These are phyloP conservation scores for Penstemon newberryi DNA, from an alignment of 257 asterid genomes.

Conservation along the genomic window DNA sequence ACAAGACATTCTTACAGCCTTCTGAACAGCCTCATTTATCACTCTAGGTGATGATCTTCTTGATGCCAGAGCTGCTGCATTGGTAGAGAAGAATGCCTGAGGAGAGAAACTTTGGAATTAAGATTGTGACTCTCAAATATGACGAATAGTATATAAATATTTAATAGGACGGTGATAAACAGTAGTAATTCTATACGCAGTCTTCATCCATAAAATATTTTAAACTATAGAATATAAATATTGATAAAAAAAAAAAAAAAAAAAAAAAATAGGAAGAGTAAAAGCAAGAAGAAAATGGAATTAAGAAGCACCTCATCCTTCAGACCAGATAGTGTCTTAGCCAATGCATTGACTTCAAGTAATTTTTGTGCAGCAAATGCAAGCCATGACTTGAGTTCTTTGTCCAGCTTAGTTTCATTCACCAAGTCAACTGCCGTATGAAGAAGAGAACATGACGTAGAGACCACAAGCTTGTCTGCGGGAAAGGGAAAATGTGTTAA, in stretches of 20 bases:
- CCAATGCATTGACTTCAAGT: conserved; percentile 75
- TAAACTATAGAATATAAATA: not conserved
- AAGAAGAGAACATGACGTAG: conserved; percentile 82
- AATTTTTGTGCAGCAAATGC: conserved; percentile 89
- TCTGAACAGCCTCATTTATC: conserved; percentile 70
- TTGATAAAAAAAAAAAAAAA: too few species aligned
- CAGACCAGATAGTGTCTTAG: conserved; percentile 64
- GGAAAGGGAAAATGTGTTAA: not conserved
- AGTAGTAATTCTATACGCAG: not conserved
- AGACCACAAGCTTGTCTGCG: conserved; percentile 79
- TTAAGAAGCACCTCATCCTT: conserved; percentile 61
- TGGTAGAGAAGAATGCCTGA: conserved; percentile 67
- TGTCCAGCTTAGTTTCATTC: conserved; percentile 69
- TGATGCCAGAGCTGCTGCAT: conserved; percentile 76
- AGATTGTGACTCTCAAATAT: not conserved
- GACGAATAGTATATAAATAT: not conserved
- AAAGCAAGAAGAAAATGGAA: not conserved
- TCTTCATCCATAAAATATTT: not conserved
- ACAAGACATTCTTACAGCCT: conserved; percentile 60
- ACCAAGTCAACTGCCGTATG: conserved; percentile 80
- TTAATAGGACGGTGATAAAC: not conserved
- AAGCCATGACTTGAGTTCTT: conserved; percentile 75
- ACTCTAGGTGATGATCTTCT: conserved; percentile 75
- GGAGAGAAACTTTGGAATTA: not conserved
- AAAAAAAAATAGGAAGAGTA: not conserved